Evolutionary conservation across 2,329 filamentous ascomycete species (phyloP), one percentile per base, ranked within the genome.

Genomic region (Colletotrichum horii): DNA sequence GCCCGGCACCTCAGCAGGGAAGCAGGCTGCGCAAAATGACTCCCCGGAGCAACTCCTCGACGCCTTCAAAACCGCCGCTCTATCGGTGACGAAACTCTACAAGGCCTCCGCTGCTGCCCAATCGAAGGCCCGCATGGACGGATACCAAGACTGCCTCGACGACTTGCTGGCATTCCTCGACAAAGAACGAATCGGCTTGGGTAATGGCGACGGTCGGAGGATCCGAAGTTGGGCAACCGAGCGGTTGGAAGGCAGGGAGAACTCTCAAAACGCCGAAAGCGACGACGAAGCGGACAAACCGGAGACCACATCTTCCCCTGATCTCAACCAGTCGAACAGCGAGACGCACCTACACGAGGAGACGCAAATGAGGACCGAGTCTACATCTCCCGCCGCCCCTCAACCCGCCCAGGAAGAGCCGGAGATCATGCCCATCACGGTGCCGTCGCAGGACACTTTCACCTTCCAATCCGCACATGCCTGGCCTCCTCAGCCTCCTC

Each of bases 31-130:
- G 56, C 81, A 81, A 60, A 79, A 79, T 80, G 82, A 85, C 79
- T 86, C 87, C 22, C 89, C 91, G 22, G 92, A 93, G 81, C 89
- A 92, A 82, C 92, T 98, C 64, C 92, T 98, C 74, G 93, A 96
- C 80, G 93, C 95, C 74, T 99, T 99, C 89, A 97, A 96, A 84
- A 93, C 94, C 19, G 97, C 97, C 38, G 97, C 97, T 24, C 89
- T 98, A 38, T 98, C 96, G 8, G 96, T 98, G 71, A 98, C 97
- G 64, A 98, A 97, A 81, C 92, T 99, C 16, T 98, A 98, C 88
- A 98, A 98, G 85, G 96, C 93, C 52, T 96, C 96, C 4, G 94
- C 95, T 15, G 89, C 92, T 36, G 94, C 95, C 65, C 93, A 97
- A 83, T 89, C 93, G 66, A 93, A 93, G 80, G 93, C 95, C 62